These are phyloP conservation scores for Camelina laxa DNA, from an alignment of 345 rosid genomes.

Conservation along the genomic window DNA sequence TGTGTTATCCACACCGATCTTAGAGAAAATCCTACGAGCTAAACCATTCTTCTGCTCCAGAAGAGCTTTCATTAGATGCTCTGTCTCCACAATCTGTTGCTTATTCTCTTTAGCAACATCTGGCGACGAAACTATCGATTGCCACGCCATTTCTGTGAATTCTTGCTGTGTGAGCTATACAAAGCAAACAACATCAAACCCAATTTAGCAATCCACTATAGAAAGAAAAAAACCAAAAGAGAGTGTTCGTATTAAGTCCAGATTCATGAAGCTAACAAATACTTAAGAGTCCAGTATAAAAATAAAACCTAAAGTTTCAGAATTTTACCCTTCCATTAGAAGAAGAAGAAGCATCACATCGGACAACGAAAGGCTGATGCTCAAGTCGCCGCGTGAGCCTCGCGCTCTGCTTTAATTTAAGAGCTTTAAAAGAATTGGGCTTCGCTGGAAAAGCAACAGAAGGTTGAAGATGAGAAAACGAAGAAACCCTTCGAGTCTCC, in stretches of 20 bases:
- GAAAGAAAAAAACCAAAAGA: not conserved
- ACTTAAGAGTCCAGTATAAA: not conserved
- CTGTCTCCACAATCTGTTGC: conserved; percentile 99
- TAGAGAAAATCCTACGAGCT: conserved; percentile 88
- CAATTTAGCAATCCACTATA: conserved; percentile 12
- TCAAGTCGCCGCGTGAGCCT: conserved; percentile 45
- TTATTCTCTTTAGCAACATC: conserved; percentile 95
- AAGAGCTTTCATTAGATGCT: conserved; percentile 92
- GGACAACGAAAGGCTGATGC: conserved; percentile 50
- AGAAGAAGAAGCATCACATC: conserved; percentile 61
- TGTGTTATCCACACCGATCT: conserved; percentile 84
- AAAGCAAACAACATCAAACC: conserved; percentile 20
- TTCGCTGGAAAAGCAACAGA: conserved; percentile 52
- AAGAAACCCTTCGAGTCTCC: conserved; percentile 27
- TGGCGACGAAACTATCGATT: conserved; percentile 90
- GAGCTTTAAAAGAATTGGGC: conserved; percentile 43
- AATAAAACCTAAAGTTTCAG: conserved; percentile 1
- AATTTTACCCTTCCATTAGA: conserved; percentile 67
- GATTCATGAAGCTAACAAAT: not conserved
- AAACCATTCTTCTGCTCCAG: conserved; percentile 99
- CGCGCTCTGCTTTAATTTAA: conserved; percentile 45
- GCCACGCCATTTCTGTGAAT: conserved; percentile 99
- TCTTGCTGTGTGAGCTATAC: conserved; percentile 91
- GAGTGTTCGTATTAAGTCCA: conserved; percentile 11
- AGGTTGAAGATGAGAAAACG: conserved; percentile 47